Evolutionary conservation across 2,329 filamentous ascomycete genomes (phyloP), one percentile per base, ranked within the genome.

Genomic region (Aspergillus melleus): DNA sequence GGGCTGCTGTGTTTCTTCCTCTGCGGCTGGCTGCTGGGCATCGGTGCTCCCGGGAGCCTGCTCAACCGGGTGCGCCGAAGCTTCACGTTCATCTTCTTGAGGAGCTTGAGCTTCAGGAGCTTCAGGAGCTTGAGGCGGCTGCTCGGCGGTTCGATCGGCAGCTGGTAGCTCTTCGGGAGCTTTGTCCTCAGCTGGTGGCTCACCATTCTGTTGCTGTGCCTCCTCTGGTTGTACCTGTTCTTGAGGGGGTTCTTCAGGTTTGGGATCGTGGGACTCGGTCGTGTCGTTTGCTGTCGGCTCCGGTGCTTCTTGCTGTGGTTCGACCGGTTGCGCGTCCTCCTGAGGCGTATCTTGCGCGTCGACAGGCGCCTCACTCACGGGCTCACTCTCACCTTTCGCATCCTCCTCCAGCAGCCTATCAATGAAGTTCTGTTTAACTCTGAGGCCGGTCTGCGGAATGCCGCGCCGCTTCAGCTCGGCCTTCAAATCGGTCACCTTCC

Each of bases 401-500:
- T 80, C 78, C 44, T 73, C 70, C 60, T 81, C 78, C 12, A 80
- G 71, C 50, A 94, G 77, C 60, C 88, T 85, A 61, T 88, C 84
- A 58, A 93, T 82, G 51, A 92, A 76, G 29, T 81, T 74, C 54
- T 80, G 84, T 61, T 89, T 90, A 24, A 87, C 83, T 72, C 92
- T 90, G 55, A 92, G 81, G 9, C 90, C 90, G 24, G 85, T 84
- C 62, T 87, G 84, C 6, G 86, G 79, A 44, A 93, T 83, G n/a
- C 87, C 87, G 64, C 90, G 85, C 60, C 81, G 82, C 76, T 90
- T 92, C 47, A 93, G 82, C 79, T 92, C 89, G 22, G 86, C 85
- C 75, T 88, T 90, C 60, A 94, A 83, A 69, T 92, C 89, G 36
- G 87, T 81, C 63, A 94, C 90, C 77, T 90, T 93, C 70, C 88